These are phyloP conservation scores for Trypanosoma mega DNA, from an alignment of 208 protist species.

Conservation along the genomic window DNA sequence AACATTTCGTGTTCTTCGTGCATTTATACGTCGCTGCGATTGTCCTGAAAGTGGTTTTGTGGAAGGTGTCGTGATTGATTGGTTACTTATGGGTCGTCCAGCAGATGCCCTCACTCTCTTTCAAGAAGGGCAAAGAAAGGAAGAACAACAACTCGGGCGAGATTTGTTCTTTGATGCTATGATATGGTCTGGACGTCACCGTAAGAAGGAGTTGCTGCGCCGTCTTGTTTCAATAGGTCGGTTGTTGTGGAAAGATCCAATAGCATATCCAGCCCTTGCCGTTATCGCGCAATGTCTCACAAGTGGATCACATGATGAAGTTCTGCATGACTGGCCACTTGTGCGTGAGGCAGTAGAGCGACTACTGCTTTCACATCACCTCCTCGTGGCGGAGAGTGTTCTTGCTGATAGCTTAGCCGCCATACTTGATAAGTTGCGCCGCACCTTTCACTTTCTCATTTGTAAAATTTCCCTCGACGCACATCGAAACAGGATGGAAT, in stretches of 20 bases:
- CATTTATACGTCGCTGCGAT: constrained; percentile 58
- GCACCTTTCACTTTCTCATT: constrained; percentile 52
- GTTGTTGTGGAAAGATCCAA: too few relatives aligned
- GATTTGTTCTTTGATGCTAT: constrained; percentile 47
- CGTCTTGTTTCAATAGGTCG: too few relatives aligned
- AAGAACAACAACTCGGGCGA: background rate
- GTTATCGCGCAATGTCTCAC: constrained; percentile 57
- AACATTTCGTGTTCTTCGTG: constrained; percentile 42
- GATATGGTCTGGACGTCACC: constrained; percentile 54
- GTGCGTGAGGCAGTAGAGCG: constrained; percentile 23
- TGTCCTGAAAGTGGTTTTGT: constrained; percentile 51
- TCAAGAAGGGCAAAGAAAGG: too few relatives aligned
- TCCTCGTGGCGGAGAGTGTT: background rate
- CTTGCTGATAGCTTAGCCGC: constrained; percentile 46
- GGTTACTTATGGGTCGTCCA: too few relatives aligned
- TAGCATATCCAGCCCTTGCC: constrained; percentile 23
- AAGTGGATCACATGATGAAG: constrained; percentile 48
- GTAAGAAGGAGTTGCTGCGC: constrained; percentile 36
- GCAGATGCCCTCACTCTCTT: background rate
- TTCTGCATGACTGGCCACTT: constrained; percentile 51
- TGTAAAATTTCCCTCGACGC: constrained; percentile 39
- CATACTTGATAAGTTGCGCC: constrained; percentile 62
- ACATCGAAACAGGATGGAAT: constrained; percentile 19
- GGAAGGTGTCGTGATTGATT: constrained; percentile 38
- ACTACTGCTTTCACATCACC: constrained; percentile 12